Conservation (phyloP, 495 filamentous ascomycete genomes). For the Hyaloscypha finlandica region DNA sequence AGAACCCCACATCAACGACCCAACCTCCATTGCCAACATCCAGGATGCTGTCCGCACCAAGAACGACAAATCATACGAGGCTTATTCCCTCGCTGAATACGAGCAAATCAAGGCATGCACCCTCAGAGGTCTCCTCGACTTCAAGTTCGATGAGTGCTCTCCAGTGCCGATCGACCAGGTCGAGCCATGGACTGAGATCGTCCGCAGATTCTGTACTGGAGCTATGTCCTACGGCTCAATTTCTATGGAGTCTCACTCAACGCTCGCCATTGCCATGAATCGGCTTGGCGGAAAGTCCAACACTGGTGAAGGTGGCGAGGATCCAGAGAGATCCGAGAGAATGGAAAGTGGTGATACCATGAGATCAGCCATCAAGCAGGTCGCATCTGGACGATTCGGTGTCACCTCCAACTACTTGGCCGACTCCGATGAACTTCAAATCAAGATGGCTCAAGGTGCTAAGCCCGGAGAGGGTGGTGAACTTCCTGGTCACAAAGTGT, state of each 20-base stretch:
- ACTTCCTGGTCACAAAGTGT: conserved; percentile 97
- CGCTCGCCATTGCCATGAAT: conserved; percentile 97
- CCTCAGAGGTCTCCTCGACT: conserved; percentile 93
- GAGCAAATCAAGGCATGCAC: conserved; percentile 99
- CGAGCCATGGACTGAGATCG: conserved; percentile 98
- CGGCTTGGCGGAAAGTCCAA: conserved; percentile 97
- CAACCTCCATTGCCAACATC: conserved; percentile 92
- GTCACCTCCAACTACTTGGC: conserved; percentile 98
- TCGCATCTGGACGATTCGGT: conserved; percentile 96
- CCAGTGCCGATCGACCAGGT: conserved; percentile 97
- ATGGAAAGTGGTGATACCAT: conserved; percentile 96
- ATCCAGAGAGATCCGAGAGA: conserved; percentile 84
- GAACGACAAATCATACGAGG: conserved; percentile 99
- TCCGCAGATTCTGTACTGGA: conserved; percentile 96
- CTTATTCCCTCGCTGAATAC: conserved; percentile 91
- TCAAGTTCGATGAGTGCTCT: conserved; percentile 86
- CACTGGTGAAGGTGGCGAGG: conserved; percentile 98
- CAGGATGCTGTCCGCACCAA: conserved; percentile 97
- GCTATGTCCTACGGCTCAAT: conserved; percentile 99
- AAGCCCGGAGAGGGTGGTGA: conserved; percentile 99
- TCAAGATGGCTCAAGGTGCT: conserved; percentile 99
- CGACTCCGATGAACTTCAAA: conserved; percentile 97
- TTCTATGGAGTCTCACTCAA: conserved; percentile 99
- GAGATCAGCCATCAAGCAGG: conserved; percentile 98
- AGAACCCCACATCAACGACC: conserved; percentile 98